A percentile compares a stretch with the other conserved stretches of the same genome.
These are phyloP conservation scores for Scytalidium sp. DNA, from an alignment of 2,329 filamentous ascomycete genomes.

Conservation along the genomic window DNA sequence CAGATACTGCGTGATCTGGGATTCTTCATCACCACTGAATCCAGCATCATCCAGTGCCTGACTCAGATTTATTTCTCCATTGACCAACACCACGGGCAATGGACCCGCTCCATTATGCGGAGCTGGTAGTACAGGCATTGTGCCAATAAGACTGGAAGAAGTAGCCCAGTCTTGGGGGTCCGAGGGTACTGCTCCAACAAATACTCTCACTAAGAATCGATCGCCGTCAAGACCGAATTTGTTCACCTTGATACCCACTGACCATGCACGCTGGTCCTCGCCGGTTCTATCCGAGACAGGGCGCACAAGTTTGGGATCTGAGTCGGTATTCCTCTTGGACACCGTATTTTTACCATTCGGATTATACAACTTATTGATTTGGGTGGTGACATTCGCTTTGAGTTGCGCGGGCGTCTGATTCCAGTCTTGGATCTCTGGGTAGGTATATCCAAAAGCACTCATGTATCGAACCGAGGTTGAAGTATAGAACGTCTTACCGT, in stretches of 20 bases:
- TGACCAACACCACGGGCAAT: slow-evolving; percentile 10
- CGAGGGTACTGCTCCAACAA: slow-evolving; percentile 18
- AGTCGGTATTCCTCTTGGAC: neutral
- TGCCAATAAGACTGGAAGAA: slow-evolving; percentile 11
- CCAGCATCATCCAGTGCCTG: slow-evolving; percentile 8
- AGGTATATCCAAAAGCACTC: slow-evolving; percentile 21
- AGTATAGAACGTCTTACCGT: slow-evolving; percentile 46
- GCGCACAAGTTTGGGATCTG: neutral
- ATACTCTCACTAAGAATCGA: slow-evolving; percentile 19
- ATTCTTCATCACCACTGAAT: slow-evolving; percentile 9
- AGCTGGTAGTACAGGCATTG: slow-evolving; percentile 20
- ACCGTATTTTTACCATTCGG: slow-evolving; percentile 2
- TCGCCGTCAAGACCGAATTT: slow-evolving; percentile 22
- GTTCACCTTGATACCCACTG: slow-evolving; percentile 13
- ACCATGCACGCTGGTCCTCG: slow-evolving; percentile 16
- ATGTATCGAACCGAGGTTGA: slow-evolving; percentile 16
- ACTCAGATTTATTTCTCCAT: slow-evolving; percentile 18
- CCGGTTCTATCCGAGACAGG: neutral
- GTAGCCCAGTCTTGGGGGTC: slow-evolving; percentile 17
- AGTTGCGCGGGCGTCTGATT: slow-evolving; percentile 56
- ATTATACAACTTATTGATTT: slow-evolving; percentile 52
- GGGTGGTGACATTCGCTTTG: slow-evolving; percentile 57
- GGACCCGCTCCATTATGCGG: slow-evolving; percentile 3
- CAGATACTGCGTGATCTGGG: slow-evolving; percentile 13
- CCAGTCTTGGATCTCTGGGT: slow-evolving; percentile 37